Percentiles rank a stretch among this genome's conserved stretches.
Evolutionary conservation across 352 stramenopile genomes (phyloP).

Genomic region (Discostella stelligera): DNA sequence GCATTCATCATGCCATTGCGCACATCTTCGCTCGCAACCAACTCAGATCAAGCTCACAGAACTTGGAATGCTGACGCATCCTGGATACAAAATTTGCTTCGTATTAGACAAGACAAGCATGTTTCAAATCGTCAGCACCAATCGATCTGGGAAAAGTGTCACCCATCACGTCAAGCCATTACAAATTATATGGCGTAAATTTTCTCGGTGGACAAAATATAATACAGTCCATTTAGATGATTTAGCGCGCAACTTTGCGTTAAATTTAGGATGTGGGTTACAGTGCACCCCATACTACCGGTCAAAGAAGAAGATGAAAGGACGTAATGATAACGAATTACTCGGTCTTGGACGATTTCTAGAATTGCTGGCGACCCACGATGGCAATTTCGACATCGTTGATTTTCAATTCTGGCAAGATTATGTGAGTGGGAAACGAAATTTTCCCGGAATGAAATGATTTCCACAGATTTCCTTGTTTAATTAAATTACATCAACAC

Average conservation of each 20-base stretch:
- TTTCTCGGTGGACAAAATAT: slow-evolving; percentile 73
- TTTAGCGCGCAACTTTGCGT: slow-evolving; percentile 82
- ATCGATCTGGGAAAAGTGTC: slow-evolving; percentile 51
- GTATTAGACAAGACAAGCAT: slow-evolving; percentile 86
- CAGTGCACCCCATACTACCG: slow-evolving; percentile 79
- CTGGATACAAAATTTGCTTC: slow-evolving; percentile 83
- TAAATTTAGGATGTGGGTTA: slow-evolving; percentile 80
- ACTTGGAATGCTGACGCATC: slow-evolving; percentile 79
- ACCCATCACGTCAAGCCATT: slow-evolving; percentile 85
- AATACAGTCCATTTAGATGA: slow-evolving; percentile 87
- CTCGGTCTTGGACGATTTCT: slow-evolving; percentile 62
- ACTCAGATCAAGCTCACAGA: slow-evolving; percentile 83
- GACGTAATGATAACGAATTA: slow-evolving; percentile 49
- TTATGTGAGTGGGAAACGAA: slow-evolving; percentile 56
- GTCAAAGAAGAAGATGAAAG: slow-evolving; percentile 56
- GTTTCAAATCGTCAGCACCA: slow-evolving; percentile 69
- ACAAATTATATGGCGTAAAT: slow-evolving; percentile 84
- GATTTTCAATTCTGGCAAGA: slow-evolving; percentile 73
- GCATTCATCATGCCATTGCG: background rate
- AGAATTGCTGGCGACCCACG: slow-evolving; percentile 55
- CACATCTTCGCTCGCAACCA: background rate
- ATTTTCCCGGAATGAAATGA: slow-evolving; percentile 33
- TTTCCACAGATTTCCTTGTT: background rate
- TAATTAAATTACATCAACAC: background rate
- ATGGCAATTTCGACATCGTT: slow-evolving; percentile 66